A percentile compares a stretch with the other conserved stretches of the same genome.
Evolutionary conservation across 2,329 filamentous ascomycete species (phyloP).

Genomic region (Botrytis fragariae): DNA sequence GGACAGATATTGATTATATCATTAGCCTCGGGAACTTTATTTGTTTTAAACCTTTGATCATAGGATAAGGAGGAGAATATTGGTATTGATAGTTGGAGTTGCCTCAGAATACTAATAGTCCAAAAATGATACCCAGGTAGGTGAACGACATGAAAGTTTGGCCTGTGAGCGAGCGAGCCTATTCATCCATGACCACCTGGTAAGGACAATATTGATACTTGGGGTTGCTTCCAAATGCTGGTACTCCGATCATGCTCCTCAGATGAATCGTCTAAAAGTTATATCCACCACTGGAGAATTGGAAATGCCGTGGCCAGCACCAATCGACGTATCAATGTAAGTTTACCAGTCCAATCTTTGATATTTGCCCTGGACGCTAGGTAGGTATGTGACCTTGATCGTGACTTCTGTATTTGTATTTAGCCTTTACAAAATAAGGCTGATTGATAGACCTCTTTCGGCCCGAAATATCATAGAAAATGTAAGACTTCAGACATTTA

Average conservation of each 20-base stretch:
- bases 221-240: background rate
- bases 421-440: constrained; percentile 23
- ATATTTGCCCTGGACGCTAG: background rate
- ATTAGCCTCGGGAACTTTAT: background rate
- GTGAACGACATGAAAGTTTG: background rate
- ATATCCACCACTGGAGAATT: background rate
- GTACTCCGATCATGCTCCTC: background rate
- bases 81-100: background rate
- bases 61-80: background rate
- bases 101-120: background rate
- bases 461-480: constrained; percentile 17
- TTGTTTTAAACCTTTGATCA: background rate
- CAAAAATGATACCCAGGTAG: background rate
- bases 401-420: constrained; percentile 14
- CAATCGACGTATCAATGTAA: background rate
- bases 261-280: background rate
- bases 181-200: background rate
- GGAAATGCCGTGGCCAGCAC: background rate
- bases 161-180: background rate
- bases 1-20: background rate
- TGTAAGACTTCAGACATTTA: constrained; percentile 9
- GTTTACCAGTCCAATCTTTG: background rate
- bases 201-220: background rate
- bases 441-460: constrained; percentile 19
- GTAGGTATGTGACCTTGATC: background rate